These are phyloP conservation scores for Acer negundo DNA, from an alignment of 345 rosid genomes.

Conservation along the genomic window DNA sequence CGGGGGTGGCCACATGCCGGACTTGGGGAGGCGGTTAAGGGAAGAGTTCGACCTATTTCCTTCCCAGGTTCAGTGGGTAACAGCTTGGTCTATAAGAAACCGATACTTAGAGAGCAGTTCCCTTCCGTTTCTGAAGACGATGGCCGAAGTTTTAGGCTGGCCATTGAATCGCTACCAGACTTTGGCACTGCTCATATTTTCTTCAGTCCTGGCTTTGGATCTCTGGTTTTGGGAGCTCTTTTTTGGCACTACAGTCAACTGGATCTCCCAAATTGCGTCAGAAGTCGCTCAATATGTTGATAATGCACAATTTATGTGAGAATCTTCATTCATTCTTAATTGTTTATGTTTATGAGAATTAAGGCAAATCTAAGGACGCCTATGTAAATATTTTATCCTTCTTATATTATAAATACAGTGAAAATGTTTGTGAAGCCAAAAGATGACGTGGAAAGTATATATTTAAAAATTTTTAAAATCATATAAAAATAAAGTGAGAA, in stretches of 20 bases:
- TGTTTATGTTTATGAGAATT: slow-evolving; percentile 1
- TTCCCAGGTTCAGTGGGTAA: slow-evolving; percentile 70
- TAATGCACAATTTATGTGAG: slow-evolving; percentile 40
- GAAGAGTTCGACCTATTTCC: slow-evolving; percentile 82
- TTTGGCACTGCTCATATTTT: slow-evolving; percentile 71
- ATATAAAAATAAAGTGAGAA: too few species aligned
- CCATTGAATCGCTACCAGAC: slow-evolving; percentile 90
- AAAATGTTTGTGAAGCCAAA: neutral
- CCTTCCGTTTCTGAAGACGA: slow-evolving; percentile 58
- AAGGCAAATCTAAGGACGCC: slow-evolving; percentile 12
- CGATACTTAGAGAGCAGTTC: slow-evolving; percentile 48
- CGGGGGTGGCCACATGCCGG: slow-evolving; percentile 99
- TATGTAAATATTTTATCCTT: slow-evolving; percentile 11
- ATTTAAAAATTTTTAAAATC: too few species aligned
- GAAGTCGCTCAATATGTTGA: slow-evolving; percentile 43
- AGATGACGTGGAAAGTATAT: neutral
- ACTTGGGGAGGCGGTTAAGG: slow-evolving; percentile 72
- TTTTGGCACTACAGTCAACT: slow-evolving; percentile 55
- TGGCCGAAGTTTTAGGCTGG: slow-evolving; percentile 84
- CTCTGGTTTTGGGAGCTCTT: slow-evolving; percentile 92
- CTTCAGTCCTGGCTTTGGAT: slow-evolving; percentile 76
- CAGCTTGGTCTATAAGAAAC: slow-evolving; percentile 86
- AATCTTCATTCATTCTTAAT: neutral
- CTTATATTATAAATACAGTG: neutral
- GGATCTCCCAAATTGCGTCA: slow-evolving; percentile 52